phyloP scores from a whole-genome alignment of 306 rosid species.

The Prosopis cineraria region DNA sequence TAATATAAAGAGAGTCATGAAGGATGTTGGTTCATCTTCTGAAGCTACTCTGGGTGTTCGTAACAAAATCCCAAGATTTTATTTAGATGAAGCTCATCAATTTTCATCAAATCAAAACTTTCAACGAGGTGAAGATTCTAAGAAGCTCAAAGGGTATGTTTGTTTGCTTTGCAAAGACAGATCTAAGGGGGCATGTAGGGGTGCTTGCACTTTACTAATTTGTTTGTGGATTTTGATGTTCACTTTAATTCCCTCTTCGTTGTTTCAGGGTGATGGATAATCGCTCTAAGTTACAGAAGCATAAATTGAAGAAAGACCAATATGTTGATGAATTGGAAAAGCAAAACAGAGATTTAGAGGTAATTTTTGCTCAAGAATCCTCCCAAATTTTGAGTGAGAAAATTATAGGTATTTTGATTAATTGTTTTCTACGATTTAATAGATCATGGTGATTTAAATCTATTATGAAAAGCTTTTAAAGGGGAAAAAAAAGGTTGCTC shows the following conservation, averaged over 20 bases:
- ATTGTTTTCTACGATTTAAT: too few relatives aligned
- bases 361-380: background rate
- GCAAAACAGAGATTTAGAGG: background rate
- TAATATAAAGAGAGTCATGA: background rate
- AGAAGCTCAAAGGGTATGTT: slow-evolving; percentile 36
- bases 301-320: background rate
- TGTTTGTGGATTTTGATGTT: background rate
- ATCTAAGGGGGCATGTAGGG: too few relatives aligned
- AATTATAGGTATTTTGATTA: too few relatives aligned
- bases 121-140: slow-evolving; percentile 28
- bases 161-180: too few relatives aligned
- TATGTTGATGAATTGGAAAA: slow-evolving; percentile 2
- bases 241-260: background rate
- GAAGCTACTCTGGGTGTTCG: background rate
- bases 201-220: too few relatives aligned
- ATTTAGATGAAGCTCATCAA: background rate
- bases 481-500: too few relatives aligned
- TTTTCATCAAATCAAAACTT: background rate
- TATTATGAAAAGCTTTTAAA: too few relatives aligned
- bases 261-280: slow-evolving; percentile 3
- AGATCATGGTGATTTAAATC: too few relatives aligned
- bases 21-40: background rate
- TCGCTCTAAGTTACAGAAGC: background rate
- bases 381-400: too few relatives aligned
- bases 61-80: background rate